Evolutionary conservation across 2,329 filamentous ascomycete species (phyloP).

Genomic region (Helminthosporium solani): DNA sequence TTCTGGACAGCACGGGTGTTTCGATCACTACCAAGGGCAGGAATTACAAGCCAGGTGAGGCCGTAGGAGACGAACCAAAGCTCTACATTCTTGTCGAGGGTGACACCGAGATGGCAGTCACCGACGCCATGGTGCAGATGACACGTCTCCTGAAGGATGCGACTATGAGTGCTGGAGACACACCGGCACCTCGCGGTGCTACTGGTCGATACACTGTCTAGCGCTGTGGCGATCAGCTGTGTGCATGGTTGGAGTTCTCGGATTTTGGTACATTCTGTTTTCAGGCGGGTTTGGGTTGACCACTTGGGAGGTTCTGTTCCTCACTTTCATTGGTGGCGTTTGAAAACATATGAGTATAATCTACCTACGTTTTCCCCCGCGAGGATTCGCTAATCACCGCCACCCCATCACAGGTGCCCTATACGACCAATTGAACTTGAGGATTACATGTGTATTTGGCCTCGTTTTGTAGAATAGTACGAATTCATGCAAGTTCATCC

Average conservation of each 20-base stretch:
- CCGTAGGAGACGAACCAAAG: slow-evolving; percentile 77
- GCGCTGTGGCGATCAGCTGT: background rate
- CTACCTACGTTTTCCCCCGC: background rate
- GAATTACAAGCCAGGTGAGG: slow-evolving; percentile 81
- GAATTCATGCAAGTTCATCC: too few species aligned
- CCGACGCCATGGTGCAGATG: slow-evolving; percentile 85
- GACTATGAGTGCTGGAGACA: slow-evolving; percentile 80
- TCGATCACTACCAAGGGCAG: slow-evolving; percentile 97
- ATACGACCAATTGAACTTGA: too few species aligned
- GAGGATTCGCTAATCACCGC: slow-evolving; percentile 7
- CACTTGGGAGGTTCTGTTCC: slow-evolving; percentile 1
- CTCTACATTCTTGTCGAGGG: slow-evolving; percentile 97
- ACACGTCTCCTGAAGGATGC: slow-evolving; percentile 86
- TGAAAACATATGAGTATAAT: slow-evolving; percentile 7
- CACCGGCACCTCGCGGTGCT: slow-evolving; percentile 73
- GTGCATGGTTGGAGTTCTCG: background rate
- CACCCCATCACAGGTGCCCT: slow-evolving; percentile 2
- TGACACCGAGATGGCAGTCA: slow-evolving; percentile 90
- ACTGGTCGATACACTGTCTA: slow-evolving; percentile 79
- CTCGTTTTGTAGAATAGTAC: too few species aligned
- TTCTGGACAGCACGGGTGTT: slow-evolving; percentile 88
- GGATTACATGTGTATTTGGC: too few species aligned
- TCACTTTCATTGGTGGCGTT: background rate
- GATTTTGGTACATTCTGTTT: background rate
- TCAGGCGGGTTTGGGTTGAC: background rate